Evolutionary conservation across 345 rosid genomes (phyloP).

Genomic region (Heritiera littoralis): DNA sequence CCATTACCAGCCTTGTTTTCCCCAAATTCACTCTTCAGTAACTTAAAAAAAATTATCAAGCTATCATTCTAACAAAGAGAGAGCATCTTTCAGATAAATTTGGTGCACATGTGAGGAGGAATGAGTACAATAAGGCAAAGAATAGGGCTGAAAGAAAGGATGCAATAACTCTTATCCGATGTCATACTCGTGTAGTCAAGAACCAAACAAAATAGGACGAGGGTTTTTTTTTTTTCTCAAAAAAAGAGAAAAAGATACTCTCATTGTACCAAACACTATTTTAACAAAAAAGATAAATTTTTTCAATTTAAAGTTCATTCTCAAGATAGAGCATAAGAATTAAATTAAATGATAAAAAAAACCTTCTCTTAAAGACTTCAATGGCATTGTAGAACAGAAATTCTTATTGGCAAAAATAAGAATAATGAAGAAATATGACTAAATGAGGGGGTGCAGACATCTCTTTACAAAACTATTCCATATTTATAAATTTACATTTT

Average conservation of each 20-base stretch:
- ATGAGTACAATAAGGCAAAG: not conserved
- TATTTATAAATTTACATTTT: not conserved
- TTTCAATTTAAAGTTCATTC: slow-evolving; percentile 2
- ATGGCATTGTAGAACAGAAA: not conserved
- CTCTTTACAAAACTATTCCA: not conserved
- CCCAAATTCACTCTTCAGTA: not conserved
- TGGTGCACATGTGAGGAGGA: not conserved
- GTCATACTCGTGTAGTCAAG: not conserved
- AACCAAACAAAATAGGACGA: not conserved
- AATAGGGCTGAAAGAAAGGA: not conserved
- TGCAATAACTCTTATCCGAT: not conserved
- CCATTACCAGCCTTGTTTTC: not conserved
- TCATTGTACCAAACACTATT: not conserved
- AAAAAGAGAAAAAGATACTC: too few relatives aligned
- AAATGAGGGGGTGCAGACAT: not conserved
- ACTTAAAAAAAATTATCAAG: not conserved
- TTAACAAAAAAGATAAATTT: not conserved
- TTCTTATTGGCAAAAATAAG: not conserved
- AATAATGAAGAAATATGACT: not conserved
- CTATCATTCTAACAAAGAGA: not conserved
- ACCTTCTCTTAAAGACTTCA: not conserved
- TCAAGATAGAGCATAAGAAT: not conserved
- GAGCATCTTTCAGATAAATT: not conserved
- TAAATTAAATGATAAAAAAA: not conserved
- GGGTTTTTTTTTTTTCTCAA: not conserved